Evolutionary conservation across 176 grass and related monocot species (phyloP), one percentile per base, ranked within the genome.

Genomic region (Bonia amplexicaulis): DNA sequence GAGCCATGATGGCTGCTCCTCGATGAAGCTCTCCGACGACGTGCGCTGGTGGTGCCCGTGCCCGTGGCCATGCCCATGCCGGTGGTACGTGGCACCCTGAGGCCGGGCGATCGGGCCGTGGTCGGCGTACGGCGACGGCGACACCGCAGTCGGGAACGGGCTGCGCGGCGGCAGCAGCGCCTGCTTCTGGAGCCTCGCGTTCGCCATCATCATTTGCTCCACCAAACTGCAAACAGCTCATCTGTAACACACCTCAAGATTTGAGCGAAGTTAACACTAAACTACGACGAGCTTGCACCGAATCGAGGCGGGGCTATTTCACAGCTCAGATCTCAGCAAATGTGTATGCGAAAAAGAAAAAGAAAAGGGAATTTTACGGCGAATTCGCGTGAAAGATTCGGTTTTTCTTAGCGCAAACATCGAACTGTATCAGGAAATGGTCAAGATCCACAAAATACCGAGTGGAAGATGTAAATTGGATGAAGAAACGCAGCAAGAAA

Each of bases 1-100:
- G 8, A 99, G 96, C 96, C 93, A 99, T 26, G 91, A 90, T 17
- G 93, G 93, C 79, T 99, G 96, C 81, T 96, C 96, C 76, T 99
- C 96, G 8, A 95, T 90, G 84, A 99, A 94, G 88, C 96, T 92
- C 84, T 96, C 96, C 0, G 96, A 99, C 52, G 91, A 93, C 64
- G 92, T 96, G 77, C 91, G 90, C 83, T 90, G 91, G 69, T 96
- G 96, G 78, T 84, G 71, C 40, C 55, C 71, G 27, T 90, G 84
- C 14, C 82, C 85, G 19, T 91, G 87, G 19, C 81, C 82, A 9
- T 77, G 71, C 47, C 76, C 79, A 2, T 75, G 31, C 46, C 85
- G 83, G 31, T 84, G 86, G 70, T 80, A 75, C 19, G 83, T n/a
- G 11, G 88, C 74, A 31, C 51, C 80, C 85, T 89, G 94, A 2